Conservation (phyloP, 2,329 filamentous ascomycete species). For the Trichophyton rubrum region DNA sequence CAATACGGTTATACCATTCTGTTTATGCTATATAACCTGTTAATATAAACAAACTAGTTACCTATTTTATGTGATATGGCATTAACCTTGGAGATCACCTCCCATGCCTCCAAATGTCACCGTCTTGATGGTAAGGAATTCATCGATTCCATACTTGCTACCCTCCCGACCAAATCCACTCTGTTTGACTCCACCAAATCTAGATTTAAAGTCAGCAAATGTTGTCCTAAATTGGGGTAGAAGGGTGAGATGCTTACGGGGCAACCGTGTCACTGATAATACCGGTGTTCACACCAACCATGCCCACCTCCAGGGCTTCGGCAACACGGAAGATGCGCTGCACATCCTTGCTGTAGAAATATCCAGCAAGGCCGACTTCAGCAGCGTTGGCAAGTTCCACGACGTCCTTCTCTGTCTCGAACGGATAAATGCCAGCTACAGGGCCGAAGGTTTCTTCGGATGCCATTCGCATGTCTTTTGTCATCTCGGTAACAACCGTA, state of each 20-base stretch:
- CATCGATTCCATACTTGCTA: slow-evolving; percentile 61
- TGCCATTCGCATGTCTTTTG: slow-evolving; percentile 67
- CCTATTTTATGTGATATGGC: neutral
- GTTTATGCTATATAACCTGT: neutral
- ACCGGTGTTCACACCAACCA: slow-evolving; percentile 59
- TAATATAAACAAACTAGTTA: neutral
- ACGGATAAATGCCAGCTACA: slow-evolving; percentile 78
- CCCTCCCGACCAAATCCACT: slow-evolving; percentile 72
- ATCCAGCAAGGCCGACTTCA: slow-evolving; percentile 81
- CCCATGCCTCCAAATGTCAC: slow-evolving; percentile 53
- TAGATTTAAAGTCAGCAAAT: slow-evolving; percentile 12
- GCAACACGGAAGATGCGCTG: slow-evolving; percentile 48
- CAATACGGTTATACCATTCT: neutral
- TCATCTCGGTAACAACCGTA: slow-evolving; percentile 83
- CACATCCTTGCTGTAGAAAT: slow-evolving; percentile 67
- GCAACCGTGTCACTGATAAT: slow-evolving; percentile 42
- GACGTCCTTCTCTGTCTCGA: slow-evolving; percentile 79
- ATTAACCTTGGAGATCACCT: slow-evolving; percentile 33
- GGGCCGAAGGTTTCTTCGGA: slow-evolving; percentile 92
- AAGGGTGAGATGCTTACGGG: slow-evolving; percentile 27
- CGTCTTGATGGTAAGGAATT: slow-evolving; percentile 65
- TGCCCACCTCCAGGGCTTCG: slow-evolving; percentile 42
- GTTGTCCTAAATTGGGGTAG: neutral
- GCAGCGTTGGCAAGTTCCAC: slow-evolving; percentile 67
- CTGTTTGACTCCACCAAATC: slow-evolving; percentile 74